Conservation (phyloP, 139 green algal species). For the Helicosporidium sp. region DNA sequence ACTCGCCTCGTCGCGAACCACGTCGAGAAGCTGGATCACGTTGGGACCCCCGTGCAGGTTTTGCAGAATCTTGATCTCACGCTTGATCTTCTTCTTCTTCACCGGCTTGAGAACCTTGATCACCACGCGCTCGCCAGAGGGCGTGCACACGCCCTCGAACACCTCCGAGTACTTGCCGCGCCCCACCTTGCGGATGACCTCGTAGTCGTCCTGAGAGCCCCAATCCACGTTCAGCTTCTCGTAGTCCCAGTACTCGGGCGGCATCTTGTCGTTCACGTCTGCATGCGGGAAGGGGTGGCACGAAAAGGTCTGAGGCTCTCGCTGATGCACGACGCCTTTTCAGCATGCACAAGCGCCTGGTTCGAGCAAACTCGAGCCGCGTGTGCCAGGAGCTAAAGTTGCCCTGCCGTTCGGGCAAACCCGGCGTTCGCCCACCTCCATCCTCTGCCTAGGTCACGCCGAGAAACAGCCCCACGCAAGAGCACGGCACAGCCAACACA, state of each 20-base stretch:
- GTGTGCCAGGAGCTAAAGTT: too few relatives aligned
- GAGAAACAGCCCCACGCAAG: too few relatives aligned
- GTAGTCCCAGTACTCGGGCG: slow-evolving; percentile 85
- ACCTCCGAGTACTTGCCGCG: slow-evolving; percentile 98
- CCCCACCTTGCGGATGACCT: slow-evolving; percentile 86
- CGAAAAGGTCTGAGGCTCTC: too few relatives aligned
- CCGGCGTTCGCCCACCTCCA: too few relatives aligned
- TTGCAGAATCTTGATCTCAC: slow-evolving; percentile 96
- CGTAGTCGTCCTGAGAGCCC: slow-evolving; percentile 87
- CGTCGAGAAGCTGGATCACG: slow-evolving; percentile 90
- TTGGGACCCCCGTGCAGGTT: slow-evolving; percentile 89
- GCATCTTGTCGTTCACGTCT: slow-evolving; percentile 61
- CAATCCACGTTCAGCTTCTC: slow-evolving; percentile 62
- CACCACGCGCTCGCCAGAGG: slow-evolving; percentile 59
- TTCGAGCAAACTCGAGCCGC: background rate
- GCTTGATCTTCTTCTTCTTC: slow-evolving; percentile 98
- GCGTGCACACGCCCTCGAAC: slow-evolving; percentile 80
- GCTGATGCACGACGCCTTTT: background rate
- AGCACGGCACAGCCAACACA: too few relatives aligned
- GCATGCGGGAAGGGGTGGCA: slow-evolving; percentile 2
- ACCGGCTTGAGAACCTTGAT: slow-evolving; percentile 98
- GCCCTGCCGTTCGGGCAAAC: too few relatives aligned
- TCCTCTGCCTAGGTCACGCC: too few relatives aligned
- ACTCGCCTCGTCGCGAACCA: slow-evolving; percentile 75
- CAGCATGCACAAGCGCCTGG: background rate